phyloP scores from a whole-genome alignment of 495 filamentous ascomycete species.

The Xylaria cubensis region DNA sequence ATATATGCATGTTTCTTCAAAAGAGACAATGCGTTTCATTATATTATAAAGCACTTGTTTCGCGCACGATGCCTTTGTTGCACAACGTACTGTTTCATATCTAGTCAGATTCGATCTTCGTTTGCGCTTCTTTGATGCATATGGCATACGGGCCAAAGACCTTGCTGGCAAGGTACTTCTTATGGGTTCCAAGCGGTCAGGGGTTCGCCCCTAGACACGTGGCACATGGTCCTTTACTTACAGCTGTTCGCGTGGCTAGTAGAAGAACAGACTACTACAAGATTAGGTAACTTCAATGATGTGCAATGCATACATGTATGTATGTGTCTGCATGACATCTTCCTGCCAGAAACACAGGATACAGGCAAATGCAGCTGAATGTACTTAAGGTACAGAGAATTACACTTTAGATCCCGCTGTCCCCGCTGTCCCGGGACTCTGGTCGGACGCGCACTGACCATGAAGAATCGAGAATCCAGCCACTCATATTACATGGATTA shows the following conservation, averaged over 20 bases:
- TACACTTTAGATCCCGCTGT: neutral
- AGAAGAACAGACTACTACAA: no score
- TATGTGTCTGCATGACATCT: neutral
- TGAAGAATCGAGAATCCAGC: neutral
- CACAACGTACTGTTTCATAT: neutral
- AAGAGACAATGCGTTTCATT: neutral
- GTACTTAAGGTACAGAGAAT: neutral
- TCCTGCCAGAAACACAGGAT: neutral
- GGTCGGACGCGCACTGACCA: neutral
- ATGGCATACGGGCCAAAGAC: neutral
- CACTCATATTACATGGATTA: conserved; percentile 27
- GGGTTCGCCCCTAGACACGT: neutral
- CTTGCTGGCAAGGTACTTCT: no score
- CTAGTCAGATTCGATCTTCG: neutral
- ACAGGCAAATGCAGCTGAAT: neutral
- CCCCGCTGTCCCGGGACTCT: neutral
- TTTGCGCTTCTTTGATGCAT: neutral
- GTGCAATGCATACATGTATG: neutral
- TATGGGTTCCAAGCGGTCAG: no score
- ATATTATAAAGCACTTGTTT: neutral
- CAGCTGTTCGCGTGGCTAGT: no score
- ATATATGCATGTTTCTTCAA: neutral
- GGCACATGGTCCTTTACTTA: neutral
- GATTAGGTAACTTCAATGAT: no score
- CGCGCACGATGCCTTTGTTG: neutral